Base-by-base conservation (phyloP, 768 basidiomycete species). In the Pilatotrama ljubarskyi region DNA sequence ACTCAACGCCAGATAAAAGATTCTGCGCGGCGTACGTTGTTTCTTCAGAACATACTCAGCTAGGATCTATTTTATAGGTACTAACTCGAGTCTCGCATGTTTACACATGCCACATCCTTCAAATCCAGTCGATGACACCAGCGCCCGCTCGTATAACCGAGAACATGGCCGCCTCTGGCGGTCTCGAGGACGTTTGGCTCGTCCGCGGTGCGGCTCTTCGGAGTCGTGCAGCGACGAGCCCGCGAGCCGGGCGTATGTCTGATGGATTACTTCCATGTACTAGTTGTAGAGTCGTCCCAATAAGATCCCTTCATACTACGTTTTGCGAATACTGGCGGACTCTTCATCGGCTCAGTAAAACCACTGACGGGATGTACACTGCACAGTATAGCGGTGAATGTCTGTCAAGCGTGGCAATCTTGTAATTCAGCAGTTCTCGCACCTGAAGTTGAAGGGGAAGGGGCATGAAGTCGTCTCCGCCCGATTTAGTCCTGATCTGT, bases 31-130 rank as follows among this genome's bases (percentile, higher is more conserved):
- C 29, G 25, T 22, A 24, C 46, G 13, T 26, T 59, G 71, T 67
- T 69, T 70, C 74, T 55, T 69, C 49, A 75, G 74, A 75, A 73
- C 72, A 75, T 75, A 75, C 74, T 75, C 74, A 71, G 69, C 70
- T 69, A 70, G 61, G 61, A 62, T 62, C 61, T 62, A 62, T 62
- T 58, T 49, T 62, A 62, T 62, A 62, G 55, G 55, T 71, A 72
- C 75, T 74, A 74, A 75, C 75, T 74, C 69, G 74, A 73, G 75
- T 75, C 72, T 75, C 68, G 75, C 74, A 75, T 73, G 72, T 74
- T 75, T 74, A 75, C 68, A 69, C 72, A 72, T 75, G 75, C 73
- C 74, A 68, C 73, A 69, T 73, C 64, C 71, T 69, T 75, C 69
- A 67, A 65, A 68, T 74, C 75, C 72, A 73, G 69, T 70, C 65